phyloP scores from a whole-genome alignment of 768 basidiomycete genomes.

The Lactifluus piperatus region DNA sequence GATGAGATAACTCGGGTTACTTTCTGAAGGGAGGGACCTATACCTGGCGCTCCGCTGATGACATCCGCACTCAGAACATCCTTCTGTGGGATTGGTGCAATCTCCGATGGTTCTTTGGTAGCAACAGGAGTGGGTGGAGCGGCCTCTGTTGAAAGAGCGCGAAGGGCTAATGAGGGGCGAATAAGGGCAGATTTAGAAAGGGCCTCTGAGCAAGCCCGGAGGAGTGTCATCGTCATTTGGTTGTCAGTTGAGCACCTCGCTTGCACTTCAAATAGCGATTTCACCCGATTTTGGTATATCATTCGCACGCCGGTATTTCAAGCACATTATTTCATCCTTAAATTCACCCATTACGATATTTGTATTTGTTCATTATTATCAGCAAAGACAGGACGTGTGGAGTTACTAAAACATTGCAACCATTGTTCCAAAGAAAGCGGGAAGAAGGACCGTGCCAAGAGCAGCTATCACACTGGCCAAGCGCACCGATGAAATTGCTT shows the following conservation, averaged over 20 bases:
- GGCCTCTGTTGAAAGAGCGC: conserved; percentile 22
- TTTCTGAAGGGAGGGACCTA: conserved; percentile 21
- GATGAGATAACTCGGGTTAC: neutral
- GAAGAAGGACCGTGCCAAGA: neutral
- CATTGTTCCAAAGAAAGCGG: neutral
- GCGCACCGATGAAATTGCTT: neutral
- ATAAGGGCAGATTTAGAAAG: conserved; percentile 21
- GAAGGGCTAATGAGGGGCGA: conserved; percentile 10
- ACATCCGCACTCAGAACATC: conserved; percentile 73
- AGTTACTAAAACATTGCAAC: neutral
- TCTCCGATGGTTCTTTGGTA: conserved; percentile 31
- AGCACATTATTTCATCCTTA: no score
- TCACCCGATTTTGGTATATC: neutral
- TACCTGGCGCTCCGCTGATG: conserved; percentile 82
- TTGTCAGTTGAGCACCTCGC: neutral
- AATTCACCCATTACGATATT: neutral
- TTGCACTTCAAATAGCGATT: neutral
- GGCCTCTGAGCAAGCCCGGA: conserved; percentile 33
- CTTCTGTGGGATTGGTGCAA: conserved; percentile 36
- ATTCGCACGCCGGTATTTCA: neutral
- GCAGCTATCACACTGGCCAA: neutral
- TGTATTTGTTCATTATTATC: neutral
- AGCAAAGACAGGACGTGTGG: neutral
- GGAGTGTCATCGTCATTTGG: conserved; percentile 38
- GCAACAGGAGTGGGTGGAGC: conserved; percentile 21